These are phyloP conservation scores for Cryptococcus depauperatus DNA, from an alignment of 1,284 basidiomycete species.

Conservation along the genomic window DNA sequence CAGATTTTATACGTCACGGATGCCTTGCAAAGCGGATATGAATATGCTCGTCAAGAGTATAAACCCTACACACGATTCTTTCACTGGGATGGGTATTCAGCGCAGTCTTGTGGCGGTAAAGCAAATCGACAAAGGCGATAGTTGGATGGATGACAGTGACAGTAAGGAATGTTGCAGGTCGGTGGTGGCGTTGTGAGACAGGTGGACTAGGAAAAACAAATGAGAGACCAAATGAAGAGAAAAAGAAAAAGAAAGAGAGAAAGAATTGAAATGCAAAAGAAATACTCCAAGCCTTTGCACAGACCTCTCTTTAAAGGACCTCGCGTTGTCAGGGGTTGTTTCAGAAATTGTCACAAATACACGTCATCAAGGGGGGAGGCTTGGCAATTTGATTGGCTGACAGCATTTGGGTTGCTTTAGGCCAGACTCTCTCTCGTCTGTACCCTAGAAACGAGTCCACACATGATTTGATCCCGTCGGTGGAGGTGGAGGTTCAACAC, in stretches of 20 bases:
- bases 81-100: not conserved
- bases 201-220: not conserved
- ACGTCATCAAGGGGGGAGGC: no score
- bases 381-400: no score
- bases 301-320: no score
- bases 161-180: slow-evolving; percentile 18
- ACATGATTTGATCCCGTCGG: no score
- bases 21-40: no score
- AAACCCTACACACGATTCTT: no score
- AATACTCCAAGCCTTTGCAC: not conserved
- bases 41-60: not conserved
- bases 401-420: no score
- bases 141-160: slow-evolving; percentile 10
- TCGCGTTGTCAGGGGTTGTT: no score
- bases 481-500: no score
- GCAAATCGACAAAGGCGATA: not conserved
- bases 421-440: no score
- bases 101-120: not conserved
- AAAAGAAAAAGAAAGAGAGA: not conserved
- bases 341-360: no score
- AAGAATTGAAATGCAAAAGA: not conserved
- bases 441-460: no score
- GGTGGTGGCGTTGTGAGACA: slow-evolving; percentile 3
- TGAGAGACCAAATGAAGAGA: not conserved
- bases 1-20: not conserved